Conservation (phyloP, 2,329 filamentous ascomycete genomes). For the Paraconiothyrium sp. region DNA sequence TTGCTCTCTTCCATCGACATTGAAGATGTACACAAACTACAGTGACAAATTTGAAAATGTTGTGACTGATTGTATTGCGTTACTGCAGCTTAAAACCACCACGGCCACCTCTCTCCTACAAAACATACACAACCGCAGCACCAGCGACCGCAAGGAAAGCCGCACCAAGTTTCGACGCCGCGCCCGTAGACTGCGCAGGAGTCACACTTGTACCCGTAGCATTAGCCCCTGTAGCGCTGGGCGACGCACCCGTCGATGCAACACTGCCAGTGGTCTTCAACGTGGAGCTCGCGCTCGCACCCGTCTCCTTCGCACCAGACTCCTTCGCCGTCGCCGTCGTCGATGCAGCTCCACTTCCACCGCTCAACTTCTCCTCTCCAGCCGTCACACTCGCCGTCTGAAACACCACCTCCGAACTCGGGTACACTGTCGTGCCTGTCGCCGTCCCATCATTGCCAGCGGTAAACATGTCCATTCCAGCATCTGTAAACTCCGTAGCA, state of each 20-base stretch:
- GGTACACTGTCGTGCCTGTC: constrained; percentile 27
- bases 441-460: constrained; percentile 26
- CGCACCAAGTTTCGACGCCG: constrained; percentile 29
- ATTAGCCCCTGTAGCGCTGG: constrained; percentile 16
- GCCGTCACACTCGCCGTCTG: constrained; percentile 34
- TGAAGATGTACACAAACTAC: too few species aligned
- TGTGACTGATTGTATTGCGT: not conserved
- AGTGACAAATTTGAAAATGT: too few species aligned
- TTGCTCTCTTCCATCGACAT: too few species aligned
- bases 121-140: constrained; percentile 31
- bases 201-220: constrained; percentile 19
- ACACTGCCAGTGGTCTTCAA: constrained; percentile 13
- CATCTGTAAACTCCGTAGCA: constrained; percentile 16
- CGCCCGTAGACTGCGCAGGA: constrained; percentile 31
- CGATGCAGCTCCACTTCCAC: constrained; percentile 14
- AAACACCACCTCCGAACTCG: constrained; percentile 31
- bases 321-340: constrained; percentile 14
- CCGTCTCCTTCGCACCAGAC: constrained; percentile 12
- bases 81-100: not conserved
- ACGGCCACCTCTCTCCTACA: constrained; percentile 16
- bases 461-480: constrained; percentile 15
- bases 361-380: constrained; percentile 34
- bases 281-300: constrained; percentile 14
- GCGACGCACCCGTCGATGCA: constrained; percentile 18
- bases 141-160: constrained; percentile 34